These are phyloP conservation scores for Macrophomina tecta DNA, from an alignment of 2,329 filamentous ascomycete species.

Conservation along the genomic window DNA sequence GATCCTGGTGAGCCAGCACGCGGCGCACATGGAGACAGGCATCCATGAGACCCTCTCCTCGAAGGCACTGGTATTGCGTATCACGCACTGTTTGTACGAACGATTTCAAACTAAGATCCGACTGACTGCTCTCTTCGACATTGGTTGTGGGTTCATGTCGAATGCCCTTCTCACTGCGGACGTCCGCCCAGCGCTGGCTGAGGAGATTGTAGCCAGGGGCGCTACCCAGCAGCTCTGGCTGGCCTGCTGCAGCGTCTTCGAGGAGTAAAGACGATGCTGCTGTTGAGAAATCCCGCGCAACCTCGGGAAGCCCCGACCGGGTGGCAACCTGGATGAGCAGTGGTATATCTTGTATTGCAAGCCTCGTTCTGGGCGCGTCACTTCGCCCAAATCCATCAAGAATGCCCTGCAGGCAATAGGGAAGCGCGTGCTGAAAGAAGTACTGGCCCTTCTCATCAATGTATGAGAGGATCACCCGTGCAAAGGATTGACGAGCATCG, in stretches of 20 bases:
- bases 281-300: constrained; percentile 48
- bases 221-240: constrained; percentile 1
- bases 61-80: constrained; percentile 40
- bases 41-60: constrained; percentile 37
- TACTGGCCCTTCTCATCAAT: constrained; percentile 40
- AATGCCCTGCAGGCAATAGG: constrained; percentile 53
- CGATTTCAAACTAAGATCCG: constrained; percentile 31
- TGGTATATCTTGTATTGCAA: constrained; percentile 38
- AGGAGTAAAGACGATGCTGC: constrained; percentile 33
- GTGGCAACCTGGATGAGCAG: constrained; percentile 45
- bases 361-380: not conserved
- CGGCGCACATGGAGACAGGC: constrained; percentile 36
- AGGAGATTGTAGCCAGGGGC: constrained; percentile 36
- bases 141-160: not conserved
- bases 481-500: constrained; percentile 32
- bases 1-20: constrained; percentile 30
- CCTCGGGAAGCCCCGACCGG: constrained; percentile 49
- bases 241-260: constrained; percentile 29
- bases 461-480: constrained; percentile 43
- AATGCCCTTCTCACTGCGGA: constrained; percentile 8
- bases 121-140: not conserved
- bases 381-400: constrained; percentile 36
- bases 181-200: constrained; percentile 26
- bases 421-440: constrained; percentile 49
- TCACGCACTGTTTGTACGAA: constrained; percentile 37